Conservation (phyloP, 2,329 filamentous ascomycete species). For the Beauveria asiatica region DNA sequence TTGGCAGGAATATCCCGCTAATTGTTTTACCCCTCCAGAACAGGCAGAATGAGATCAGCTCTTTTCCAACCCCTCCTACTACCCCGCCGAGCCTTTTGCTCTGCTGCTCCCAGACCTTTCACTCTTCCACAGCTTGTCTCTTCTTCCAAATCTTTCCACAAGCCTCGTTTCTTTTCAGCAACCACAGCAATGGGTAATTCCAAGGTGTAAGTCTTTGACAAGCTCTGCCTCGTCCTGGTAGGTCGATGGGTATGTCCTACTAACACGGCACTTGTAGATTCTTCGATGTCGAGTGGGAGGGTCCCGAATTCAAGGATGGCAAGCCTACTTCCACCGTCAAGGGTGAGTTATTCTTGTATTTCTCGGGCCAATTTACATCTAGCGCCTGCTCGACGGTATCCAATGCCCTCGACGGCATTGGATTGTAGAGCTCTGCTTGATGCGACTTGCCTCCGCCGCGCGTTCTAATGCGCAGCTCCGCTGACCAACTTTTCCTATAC, state of each 20-base stretch:
- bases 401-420: background rate
- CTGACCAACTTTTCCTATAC: conserved; percentile 15
- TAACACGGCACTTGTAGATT: conserved; percentile 35
- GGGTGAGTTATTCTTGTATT: conserved; percentile 40
- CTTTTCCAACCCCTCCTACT: conserved; percentile 36
- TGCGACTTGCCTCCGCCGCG: background rate
- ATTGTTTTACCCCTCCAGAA: conserved; percentile 33
- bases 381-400: background rate
- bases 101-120: conserved; percentile 31
- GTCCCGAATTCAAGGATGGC: conserved; percentile 57
- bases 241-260: background rate
- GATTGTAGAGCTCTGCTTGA: background rate
- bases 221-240: too few species aligned
- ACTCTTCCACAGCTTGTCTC: conserved; percentile 33
- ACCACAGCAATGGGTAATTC: conserved; percentile 62
- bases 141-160: conserved; percentile 30
- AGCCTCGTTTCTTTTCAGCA: conserved; percentile 43
- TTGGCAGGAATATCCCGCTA: conserved; percentile 24
- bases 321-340: conserved; percentile 45
- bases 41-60: conserved; percentile 35
- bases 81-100: conserved; percentile 36
- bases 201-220: conserved; percentile 51
- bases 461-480: background rate
- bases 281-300: conserved; percentile 68
- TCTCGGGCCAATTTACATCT: background rate